Evolutionary conservation across 2,329 filamentous ascomycete species (phyloP).

Genomic region (Plectosphaerella plurivora): DNA sequence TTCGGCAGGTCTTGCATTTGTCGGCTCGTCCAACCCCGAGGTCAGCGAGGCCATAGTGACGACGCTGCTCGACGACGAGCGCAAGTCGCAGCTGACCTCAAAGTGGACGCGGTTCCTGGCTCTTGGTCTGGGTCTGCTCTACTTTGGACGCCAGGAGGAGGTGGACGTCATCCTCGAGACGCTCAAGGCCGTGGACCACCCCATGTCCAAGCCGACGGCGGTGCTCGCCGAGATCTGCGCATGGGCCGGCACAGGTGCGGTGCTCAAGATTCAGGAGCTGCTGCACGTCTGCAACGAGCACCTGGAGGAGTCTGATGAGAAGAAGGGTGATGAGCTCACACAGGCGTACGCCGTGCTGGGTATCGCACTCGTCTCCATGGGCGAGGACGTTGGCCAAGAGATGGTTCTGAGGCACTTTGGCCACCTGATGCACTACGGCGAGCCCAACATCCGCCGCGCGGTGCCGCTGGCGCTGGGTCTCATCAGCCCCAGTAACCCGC

Average conservation of each 20-base stretch:
- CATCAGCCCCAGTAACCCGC: slow-evolving; percentile 94
- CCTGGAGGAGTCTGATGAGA: slow-evolving; percentile 89
- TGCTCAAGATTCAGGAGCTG: slow-evolving; percentile 94
- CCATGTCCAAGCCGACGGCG: slow-evolving; percentile 92
- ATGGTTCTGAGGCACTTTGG: slow-evolving; percentile 98
- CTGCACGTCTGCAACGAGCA: slow-evolving; percentile 98
- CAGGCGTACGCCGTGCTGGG: slow-evolving; percentile 96
- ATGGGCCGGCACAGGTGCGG: slow-evolving; percentile 95
- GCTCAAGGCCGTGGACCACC: slow-evolving; percentile 93
- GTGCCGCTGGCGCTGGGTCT: slow-evolving; percentile 96
- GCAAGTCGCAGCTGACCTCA: slow-evolving; percentile 85
- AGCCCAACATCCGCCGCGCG: slow-evolving; percentile 92
- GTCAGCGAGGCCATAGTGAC: slow-evolving; percentile 90
- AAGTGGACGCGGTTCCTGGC: slow-evolving; percentile 98
- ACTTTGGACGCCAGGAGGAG: slow-evolving; percentile 95
- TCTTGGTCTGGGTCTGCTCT: slow-evolving; percentile 86
- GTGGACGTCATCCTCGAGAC: slow-evolving; percentile 98
- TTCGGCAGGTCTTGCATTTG: slow-evolving; percentile 83
- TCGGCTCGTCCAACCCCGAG: slow-evolving; percentile 86
- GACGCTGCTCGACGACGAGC: slow-evolving; percentile 89
- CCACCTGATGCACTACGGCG: slow-evolving; percentile 98
- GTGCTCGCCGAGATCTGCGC: slow-evolving; percentile 95
- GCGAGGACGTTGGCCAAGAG: slow-evolving; percentile 95
- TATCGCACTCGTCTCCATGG: slow-evolving; percentile 93
- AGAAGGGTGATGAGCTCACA: slow-evolving; percentile 90